Evolutionary conservation across 2,329 filamentous ascomycete genomes (phyloP).

Genomic region (Xylariaceae sp.): DNA sequence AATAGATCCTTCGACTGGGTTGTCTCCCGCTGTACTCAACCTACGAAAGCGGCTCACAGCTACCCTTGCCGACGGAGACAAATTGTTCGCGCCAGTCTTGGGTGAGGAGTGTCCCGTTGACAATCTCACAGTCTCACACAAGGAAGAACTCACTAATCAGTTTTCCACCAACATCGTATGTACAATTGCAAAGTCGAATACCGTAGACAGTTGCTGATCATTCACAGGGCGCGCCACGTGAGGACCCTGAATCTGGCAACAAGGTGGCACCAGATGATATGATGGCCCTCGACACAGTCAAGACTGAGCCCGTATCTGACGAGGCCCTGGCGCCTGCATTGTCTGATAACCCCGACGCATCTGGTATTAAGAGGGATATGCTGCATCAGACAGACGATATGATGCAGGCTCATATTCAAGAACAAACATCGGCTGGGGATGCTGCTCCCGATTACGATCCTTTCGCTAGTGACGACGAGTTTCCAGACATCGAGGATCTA

Average conservation of each 20-base stretch:
- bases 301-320: neutral
- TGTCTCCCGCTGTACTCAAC: slow-evolving; percentile 14
- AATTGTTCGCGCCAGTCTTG: slow-evolving; percentile 15
- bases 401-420: slow-evolving; percentile 15
- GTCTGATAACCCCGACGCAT: neutral
- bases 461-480: neutral
- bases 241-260: neutral
- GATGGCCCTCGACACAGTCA: neutral
- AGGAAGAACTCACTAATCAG: slow-evolving; percentile 49
- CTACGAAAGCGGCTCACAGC: slow-evolving; percentile 5
- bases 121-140: slow-evolving; percentile 29
- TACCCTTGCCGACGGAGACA: slow-evolving; percentile 13
- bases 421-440: slow-evolving; percentile 1
- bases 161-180: slow-evolving; percentile 53
- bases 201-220: slow-evolving; percentile 16
- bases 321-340: too few species aligned
- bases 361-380: neutral
- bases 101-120: slow-evolving; percentile 9
- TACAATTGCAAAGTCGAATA: neutral
- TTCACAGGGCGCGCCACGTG: slow-evolving; percentile 54
- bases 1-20: slow-evolving; percentile 7
- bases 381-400: slow-evolving; percentile 8
- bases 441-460: neutral
- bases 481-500: neutral
- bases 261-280: neutral